Base-by-base conservation (phyloP, 2,329 filamentous ascomycete genomes). In the Phialocephala subalpina region DNA sequence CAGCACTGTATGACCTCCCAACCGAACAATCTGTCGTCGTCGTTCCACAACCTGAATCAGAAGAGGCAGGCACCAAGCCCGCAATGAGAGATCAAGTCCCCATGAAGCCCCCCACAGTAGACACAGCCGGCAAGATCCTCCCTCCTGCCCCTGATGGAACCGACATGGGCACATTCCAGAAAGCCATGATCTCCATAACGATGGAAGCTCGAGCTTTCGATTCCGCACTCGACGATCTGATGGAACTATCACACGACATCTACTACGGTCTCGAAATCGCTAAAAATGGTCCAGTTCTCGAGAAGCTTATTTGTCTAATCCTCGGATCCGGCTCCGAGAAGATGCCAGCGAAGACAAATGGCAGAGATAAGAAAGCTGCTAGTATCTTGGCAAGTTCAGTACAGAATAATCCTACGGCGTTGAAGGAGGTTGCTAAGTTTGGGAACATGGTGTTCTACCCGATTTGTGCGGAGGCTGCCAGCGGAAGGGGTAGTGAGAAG, bases 261-360 rank as follows among this genome's bases (percentile, higher is more conserved):
- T 91, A 90, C 79, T 92, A 90, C 76, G 89, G 89, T 11, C 79
- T 88, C 20, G 86, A 89, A 75, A 83, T 91, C 65, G 81, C 84
- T 25, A 84, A 87, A 74, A 84, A 89, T 69, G 73, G 79, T 2
- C 82, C 83, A 1, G 83, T 84, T 1, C 70, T 89, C 60, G 82
- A 81, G 68, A 77, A 82, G n/a, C 81, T 91, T 1, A 78, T 90
- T 66, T 89, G 87, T 73, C 78, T 89, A 42, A 83, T 88, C 22
- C 62, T 74, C 16, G 70, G 70, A 29, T 68, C 67, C 8, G 72
- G 69, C 29, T 68, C 62, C n/a, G 53, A 71, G 36, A 70, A 70
- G 52, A 63, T 68, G 11, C 68, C 66, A 22, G 69, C 71, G 1
- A 59, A 58, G 25, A 66, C 69, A 49, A 70, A 72, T 16, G 58